Conservation (phyloP, 225 moss, liverwort and hornwort species). For the Pseudisothecium myosuroides region DNA sequence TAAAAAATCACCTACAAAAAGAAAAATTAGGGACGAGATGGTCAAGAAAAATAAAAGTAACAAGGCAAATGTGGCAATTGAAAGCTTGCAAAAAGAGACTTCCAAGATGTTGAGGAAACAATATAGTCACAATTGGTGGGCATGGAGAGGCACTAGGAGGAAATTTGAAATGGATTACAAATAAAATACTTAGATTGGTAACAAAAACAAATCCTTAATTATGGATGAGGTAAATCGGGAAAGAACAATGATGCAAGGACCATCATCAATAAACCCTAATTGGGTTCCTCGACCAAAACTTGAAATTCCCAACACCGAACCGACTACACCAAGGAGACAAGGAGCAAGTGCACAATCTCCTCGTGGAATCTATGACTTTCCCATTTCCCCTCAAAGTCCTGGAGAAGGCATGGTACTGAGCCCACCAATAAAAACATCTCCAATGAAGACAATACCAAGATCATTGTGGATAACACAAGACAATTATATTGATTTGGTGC, state of each 20-base stretch:
- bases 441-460: not conserved
- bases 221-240: slow-evolving; percentile 27
- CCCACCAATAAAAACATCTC: slow-evolving; percentile 5
- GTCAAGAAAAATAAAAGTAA: not conserved
- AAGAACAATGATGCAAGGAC: slow-evolving; percentile 6
- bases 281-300: slow-evolving; percentile 28
- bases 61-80: not conserved
- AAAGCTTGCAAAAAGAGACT: not conserved
- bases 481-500: slow-evolving; percentile 11
- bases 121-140: slow-evolving; percentile 47
- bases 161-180: slow-evolving; percentile 5
- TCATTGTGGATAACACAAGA: slow-evolving; percentile 24
- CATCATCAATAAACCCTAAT: not conserved
- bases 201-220: not conserved
- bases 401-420: slow-evolving; percentile 13
- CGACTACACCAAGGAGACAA: slow-evolving; percentile 24
- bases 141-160: slow-evolving; percentile 28
- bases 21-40: not conserved
- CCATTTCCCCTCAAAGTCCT: slow-evolving; percentile 36
- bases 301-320: slow-evolving; percentile 28
- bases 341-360: slow-evolving; percentile 38
- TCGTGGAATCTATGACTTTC: slow-evolving; percentile 39
- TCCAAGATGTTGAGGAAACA: slow-evolving; percentile 24
- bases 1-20: not conserved
- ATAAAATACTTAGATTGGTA: not conserved